Percentiles rank a stretch among this genome's conserved stretches.
phyloP scores from a whole-genome alignment of 805 yeast species.

The Kodamaea hsintzibuensis region DNA sequence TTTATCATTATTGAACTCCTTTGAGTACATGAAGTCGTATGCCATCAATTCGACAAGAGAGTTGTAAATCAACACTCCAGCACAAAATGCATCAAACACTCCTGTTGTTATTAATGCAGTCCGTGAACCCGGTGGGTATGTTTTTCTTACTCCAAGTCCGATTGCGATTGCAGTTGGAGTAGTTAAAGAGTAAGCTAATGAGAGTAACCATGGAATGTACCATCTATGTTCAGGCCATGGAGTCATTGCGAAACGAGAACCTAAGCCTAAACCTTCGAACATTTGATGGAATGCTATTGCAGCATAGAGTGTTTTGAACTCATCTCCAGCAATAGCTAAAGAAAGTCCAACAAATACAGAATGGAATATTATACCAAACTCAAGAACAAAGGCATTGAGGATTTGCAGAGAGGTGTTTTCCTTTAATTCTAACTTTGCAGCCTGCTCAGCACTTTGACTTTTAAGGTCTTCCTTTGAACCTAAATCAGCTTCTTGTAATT shows the following conservation, averaged over 20 bases:
- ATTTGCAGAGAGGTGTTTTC: constrained; percentile 41
- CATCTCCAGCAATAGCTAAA: constrained; percentile 32
- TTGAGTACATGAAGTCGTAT: constrained; percentile 63
- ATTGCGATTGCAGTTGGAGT: constrained; percentile 78
- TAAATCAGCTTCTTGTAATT: not conserved
- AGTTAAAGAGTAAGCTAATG: constrained; percentile 39
- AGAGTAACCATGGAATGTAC: constrained; percentile 48
- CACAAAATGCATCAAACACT: constrained; percentile 69
- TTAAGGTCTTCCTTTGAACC: too few species aligned
- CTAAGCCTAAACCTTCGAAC: constrained; percentile 36
- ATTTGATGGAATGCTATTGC: constrained; percentile 34
- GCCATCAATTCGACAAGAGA: constrained; percentile 81
- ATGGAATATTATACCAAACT: constrained; percentile 36
- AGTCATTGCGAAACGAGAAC: constrained; percentile 30
- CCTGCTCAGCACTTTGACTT: too few species aligned
- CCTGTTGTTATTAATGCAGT: constrained; percentile 68
- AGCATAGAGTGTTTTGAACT: constrained; percentile 27
- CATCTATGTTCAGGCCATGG: constrained; percentile 29
- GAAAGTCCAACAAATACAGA: constrained; percentile 35
- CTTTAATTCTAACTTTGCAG: not conserved
- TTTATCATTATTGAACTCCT: constrained; percentile 23
- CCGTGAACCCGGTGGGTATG: constrained; percentile 60
- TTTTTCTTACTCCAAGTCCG: constrained; percentile 71
- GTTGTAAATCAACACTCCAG: constrained; percentile 77
- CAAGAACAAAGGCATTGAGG: constrained; percentile 46